Evolutionary conservation across 495 filamentous ascomycete genomes (phyloP).

Genomic region (Podospora anserina): DNA sequence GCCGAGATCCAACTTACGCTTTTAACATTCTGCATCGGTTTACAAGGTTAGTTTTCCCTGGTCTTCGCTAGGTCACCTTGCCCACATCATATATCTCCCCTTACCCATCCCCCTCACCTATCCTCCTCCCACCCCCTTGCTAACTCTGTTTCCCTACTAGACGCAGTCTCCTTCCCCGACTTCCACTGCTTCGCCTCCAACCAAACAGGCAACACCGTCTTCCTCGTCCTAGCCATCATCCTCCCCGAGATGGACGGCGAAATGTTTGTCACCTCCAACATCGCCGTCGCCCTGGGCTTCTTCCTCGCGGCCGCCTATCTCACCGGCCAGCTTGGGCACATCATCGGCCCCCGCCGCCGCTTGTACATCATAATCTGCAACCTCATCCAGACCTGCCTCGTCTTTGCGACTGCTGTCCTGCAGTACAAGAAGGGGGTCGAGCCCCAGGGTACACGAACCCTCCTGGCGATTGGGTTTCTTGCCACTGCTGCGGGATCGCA

Average conservation of each 20-base stretch:
- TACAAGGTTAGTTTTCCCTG: conserved; percentile 30
- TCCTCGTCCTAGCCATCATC: conserved; percentile 52
- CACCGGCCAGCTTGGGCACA: conserved; percentile 55
- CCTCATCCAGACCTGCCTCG: conserved; percentile 52
- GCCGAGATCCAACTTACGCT: conserved; percentile 43
- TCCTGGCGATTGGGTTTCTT: conserved; percentile 49
- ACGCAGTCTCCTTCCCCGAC: conserved; percentile 59
- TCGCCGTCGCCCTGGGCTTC: conserved; percentile 50
- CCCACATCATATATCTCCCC: neutral
- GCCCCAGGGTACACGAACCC: conserved; percentile 35
- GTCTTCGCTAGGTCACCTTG: neutral
- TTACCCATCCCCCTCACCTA: neutral
- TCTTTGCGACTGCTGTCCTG: conserved; percentile 49
- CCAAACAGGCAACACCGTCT: conserved; percentile 63
- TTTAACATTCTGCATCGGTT: conserved; percentile 43
- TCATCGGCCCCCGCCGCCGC: conserved; percentile 48
- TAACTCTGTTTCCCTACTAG: conserved; percentile 29
- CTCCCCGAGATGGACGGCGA: conserved; percentile 47
- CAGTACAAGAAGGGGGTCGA: conserved; percentile 40
- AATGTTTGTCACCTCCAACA: conserved; percentile 50
- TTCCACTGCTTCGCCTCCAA: conserved; percentile 64
- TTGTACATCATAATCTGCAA: conserved; percentile 53
- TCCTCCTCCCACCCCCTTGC: neutral
- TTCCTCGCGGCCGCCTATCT: conserved; percentile 54
- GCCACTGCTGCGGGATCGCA: conserved; percentile 57